Conservation (phyloP, 148 eudicot genomes). For the Rhododendron simsii region DNA sequence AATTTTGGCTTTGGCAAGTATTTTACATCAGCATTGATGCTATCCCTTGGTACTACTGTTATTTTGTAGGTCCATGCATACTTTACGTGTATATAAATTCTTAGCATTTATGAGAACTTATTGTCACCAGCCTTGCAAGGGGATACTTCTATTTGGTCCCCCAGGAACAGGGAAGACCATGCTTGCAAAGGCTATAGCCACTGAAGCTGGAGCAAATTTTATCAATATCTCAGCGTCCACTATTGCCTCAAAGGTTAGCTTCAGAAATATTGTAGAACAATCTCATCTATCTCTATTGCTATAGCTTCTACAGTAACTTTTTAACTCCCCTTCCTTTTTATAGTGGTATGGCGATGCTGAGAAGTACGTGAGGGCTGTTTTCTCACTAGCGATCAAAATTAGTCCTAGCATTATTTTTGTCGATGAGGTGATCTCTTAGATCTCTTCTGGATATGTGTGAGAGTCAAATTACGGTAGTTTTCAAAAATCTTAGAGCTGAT, state of each 20-base stretch:
- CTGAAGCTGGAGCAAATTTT: slow-evolving; percentile 97
- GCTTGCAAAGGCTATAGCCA: slow-evolving; percentile 99
- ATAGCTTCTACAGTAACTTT: background rate
- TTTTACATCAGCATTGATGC: background rate
- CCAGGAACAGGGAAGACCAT: slow-evolving; percentile 98
- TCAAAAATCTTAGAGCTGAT: background rate
- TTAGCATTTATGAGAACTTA: background rate
- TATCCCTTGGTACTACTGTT: background rate
- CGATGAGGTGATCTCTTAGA: slow-evolving; percentile 59
- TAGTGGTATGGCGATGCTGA: slow-evolving; percentile 99
- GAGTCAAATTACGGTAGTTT: background rate
- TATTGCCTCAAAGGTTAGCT: slow-evolving; percentile 75
- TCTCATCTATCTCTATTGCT: background rate
- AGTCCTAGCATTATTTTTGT: slow-evolving; percentile 92
- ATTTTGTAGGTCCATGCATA: background rate
- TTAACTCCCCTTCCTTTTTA: background rate
- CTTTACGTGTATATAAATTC: background rate
- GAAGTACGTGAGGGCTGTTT: slow-evolving; percentile 95
- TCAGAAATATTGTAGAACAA: background rate
- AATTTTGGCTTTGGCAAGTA: background rate
- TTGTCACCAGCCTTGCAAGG: slow-evolving; percentile 86
- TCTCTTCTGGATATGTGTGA: background rate
- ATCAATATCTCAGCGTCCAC: slow-evolving; percentile 93
- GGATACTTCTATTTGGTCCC: slow-evolving; percentile 90
- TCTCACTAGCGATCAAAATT: slow-evolving; percentile 86